These are phyloP conservation scores for Heracleum sosnowskyi DNA, from an alignment of 129 eudicot genomes.

Conservation along the genomic window DNA sequence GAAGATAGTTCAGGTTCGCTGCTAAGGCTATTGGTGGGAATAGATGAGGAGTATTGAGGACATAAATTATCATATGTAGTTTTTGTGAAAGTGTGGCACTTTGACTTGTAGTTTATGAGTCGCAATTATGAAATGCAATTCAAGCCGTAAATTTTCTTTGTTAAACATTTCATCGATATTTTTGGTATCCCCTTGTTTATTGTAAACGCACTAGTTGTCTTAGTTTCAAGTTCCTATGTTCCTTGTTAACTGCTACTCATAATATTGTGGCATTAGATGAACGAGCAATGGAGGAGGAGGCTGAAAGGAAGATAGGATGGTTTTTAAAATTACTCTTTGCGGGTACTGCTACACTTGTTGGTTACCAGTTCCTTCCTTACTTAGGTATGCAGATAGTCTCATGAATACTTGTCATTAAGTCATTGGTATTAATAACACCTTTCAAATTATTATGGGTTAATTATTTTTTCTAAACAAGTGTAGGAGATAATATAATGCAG, in stretches of 20 bases:
- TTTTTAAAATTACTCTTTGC: conserved; percentile 65
- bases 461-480: conserved; percentile 1
- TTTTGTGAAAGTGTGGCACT: neutral
- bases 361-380: conserved; percentile 74
- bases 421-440: neutral
- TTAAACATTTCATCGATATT: too few species aligned
- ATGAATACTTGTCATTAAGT: neutral
- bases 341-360: conserved; percentile 70
- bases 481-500: conserved; percentile 78
- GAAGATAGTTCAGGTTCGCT: neutral
- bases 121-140: neutral
- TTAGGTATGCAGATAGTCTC: conserved; percentile 40
- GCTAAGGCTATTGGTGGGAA: neutral
- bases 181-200: neutral
- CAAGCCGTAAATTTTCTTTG: neutral
- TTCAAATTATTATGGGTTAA: neutral
- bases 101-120: neutral
- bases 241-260: neutral
- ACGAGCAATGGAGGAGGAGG: conserved; percentile 62
- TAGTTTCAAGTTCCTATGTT: neutral
- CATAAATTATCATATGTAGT: neutral
- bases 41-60: neutral
- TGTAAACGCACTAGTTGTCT: neutral
- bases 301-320: conserved; percentile 87
- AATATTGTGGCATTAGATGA: conserved; percentile 44